Evolutionary conservation across 169 alveolate species (phyloP), one percentile per base, ranked within the genome.

Genomic region (Plasmodium gaboni): DNA sequence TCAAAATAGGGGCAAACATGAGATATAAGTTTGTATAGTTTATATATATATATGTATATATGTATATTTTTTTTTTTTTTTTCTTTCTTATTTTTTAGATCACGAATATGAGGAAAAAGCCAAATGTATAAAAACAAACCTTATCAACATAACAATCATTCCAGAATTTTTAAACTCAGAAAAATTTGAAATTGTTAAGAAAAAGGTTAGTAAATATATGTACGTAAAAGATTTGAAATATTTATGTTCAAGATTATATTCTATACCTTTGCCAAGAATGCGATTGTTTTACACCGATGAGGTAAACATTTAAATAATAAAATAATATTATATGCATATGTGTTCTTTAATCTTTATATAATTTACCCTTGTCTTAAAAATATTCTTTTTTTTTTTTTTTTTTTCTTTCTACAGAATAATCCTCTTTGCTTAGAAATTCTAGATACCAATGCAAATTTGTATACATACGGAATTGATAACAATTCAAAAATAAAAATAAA

Each of bases 381-480:
- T 6, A 8, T 0, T 5, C 5, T 55, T n/a, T 17, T 44, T 46
- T 44, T 53, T 67, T 51, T 26, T 50, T 38, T 42, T 12, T 68
- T 55, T 8, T 55, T 22, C 6, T 53, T 53, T 83, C 55, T 83
- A 17, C 19, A 83, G 91, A 83, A 83, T 68, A 67, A 67, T 28
- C 91, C 91, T 19, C n/a, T 83, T 48, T 83, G 85, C 19, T 13
- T 83, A 42, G 91, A 83, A 83, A 83, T 83, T 50, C 61, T 69
- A 9, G 91, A 83, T 60, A 83, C 85, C 51, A 83, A 83, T 71
- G 68, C 91, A n/a, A 83, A 67, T 68, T 71, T 83, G 6, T 83
- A 83, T 22, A 83, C 91, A 19, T 83, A 83, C 64, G 91, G 91
- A 53, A 83, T 83, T 67, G 91, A 83, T 13, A 69, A 83, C 73